Evolutionary conservation across 441 rosid genomes (phyloP).

Genomic region (Populus tomentosa): DNA sequence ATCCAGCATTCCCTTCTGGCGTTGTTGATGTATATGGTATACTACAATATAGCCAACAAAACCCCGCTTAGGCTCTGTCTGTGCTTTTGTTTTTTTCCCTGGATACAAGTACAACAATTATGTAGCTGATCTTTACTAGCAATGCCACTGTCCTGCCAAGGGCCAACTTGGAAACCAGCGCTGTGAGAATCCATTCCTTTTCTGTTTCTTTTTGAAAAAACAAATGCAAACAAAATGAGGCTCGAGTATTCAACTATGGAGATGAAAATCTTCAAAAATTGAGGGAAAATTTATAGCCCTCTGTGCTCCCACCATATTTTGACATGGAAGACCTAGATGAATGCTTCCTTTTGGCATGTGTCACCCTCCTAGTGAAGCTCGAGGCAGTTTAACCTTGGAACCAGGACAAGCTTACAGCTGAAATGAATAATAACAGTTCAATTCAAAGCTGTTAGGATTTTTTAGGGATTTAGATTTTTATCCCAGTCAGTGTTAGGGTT

Average conservation of each 20-base stretch:
- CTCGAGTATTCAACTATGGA: background rate
- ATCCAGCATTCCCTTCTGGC: constrained; percentile 49
- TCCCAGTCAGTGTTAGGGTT: too few relatives aligned
- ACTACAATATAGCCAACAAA: constrained; percentile 31
- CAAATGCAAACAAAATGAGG: background rate
- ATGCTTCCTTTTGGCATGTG: too few relatives aligned
- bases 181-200: constrained; percentile 41
- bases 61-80: background rate
- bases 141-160: constrained; percentile 25
- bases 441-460: too few relatives aligned
- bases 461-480: too few relatives aligned
- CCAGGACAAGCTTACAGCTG: too few relatives aligned
- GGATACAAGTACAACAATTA: background rate
- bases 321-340: too few relatives aligned
- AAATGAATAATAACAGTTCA: too few relatives aligned
- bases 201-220: background rate
- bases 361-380: too few relatives aligned
- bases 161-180: constrained; percentile 49
- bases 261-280: background rate
- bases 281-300: too few relatives aligned
- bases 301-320: too few relatives aligned
- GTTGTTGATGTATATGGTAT: constrained; percentile 50
- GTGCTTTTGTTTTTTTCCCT: background rate
- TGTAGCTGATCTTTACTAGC: background rate
- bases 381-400: too few relatives aligned